Conservation (phyloP, 2,329 filamentous ascomycete genomes). For the Zasmidium angulare region DNA sequence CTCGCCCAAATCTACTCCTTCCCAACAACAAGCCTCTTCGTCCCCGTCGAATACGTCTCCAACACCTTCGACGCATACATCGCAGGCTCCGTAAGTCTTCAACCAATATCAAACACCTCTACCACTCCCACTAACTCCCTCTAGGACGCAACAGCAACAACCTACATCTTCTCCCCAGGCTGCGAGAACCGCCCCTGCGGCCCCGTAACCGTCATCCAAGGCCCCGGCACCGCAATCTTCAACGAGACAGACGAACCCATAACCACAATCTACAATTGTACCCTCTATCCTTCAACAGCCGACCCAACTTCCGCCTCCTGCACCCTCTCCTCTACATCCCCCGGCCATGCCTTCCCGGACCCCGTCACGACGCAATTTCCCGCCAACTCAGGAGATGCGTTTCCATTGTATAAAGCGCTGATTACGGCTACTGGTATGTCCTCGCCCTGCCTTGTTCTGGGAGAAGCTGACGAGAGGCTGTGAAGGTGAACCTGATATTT, state of each 20-base stretch:
- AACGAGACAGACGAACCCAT: neutral
- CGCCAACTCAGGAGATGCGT: constrained; percentile 1
- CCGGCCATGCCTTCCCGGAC: neutral
- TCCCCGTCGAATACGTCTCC: constrained; percentile 5
- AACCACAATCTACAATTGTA: constrained; percentile 6
- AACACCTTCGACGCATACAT: constrained; percentile 7
- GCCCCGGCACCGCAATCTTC: constrained; percentile 3
- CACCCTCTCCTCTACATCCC: constrained; percentile 1
- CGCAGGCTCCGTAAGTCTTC: constrained; percentile 4
- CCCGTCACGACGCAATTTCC: constrained; percentile 3
- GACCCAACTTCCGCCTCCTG: constrained; percentile 7
- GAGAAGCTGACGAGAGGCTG: neutral
- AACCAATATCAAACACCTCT: neutral
- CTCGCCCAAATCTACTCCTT: too few species aligned
- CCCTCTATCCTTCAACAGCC: neutral
- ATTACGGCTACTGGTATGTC: constrained; percentile 1
- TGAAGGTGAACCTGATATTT: neutral
- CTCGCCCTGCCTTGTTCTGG: neutral
- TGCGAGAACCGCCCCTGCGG: constrained; percentile 3
- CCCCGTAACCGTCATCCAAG: constrained; percentile 7
- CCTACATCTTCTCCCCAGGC: constrained; percentile 7
- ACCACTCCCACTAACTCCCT: neutral
- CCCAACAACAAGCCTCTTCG: constrained; percentile 6
- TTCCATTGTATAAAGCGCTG: constrained; percentile 1
- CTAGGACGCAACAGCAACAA: constrained; percentile 6